A percentile compares a stretch with the other conserved stretches of the same genome.
These are phyloP conservation scores for Fennellomyces sp. DNA, from an alignment of 371 early-diverging fungal genomes.

Conservation along the genomic window DNA sequence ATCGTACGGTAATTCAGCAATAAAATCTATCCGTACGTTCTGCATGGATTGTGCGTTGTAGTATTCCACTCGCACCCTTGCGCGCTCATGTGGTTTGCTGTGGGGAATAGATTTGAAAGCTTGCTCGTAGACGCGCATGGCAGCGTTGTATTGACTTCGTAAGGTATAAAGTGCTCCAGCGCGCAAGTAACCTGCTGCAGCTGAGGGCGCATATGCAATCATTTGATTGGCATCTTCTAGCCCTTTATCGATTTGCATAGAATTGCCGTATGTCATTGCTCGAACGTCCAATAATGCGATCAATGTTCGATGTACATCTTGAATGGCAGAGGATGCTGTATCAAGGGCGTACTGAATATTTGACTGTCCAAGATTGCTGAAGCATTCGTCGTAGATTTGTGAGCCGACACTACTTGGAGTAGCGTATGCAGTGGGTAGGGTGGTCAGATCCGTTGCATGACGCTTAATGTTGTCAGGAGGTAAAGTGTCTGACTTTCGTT, in stretches of 20 bases:
- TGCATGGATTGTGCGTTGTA: neutral
- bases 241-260: constrained; percentile 1
- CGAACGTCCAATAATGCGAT: constrained; percentile 5
- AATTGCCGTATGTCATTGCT: neutral
- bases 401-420: too few relatives aligned
- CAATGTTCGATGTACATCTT: neutral
- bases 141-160: neutral
- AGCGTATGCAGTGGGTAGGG: too few relatives aligned
- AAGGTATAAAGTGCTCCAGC: constrained; percentile 3
- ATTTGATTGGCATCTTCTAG: constrained; percentile 2
- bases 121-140: constrained; percentile 4
- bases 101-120: neutral
- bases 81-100: neutral
- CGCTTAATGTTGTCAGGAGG: too few relatives aligned
- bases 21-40: neutral
- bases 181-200: constrained; percentile 8
- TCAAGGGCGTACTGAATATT: neutral
- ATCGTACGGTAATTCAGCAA: neutral
- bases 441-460: too few relatives aligned
- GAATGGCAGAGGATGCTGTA: neutral
- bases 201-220: neutral
- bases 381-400: neutral
- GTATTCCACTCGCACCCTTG: neutral
- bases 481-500: too few relatives aligned
- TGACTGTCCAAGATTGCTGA: neutral